Evolutionary conservation across 805 yeast genomes (phyloP), one percentile per base, ranked within the genome.

Genomic region (Hanseniaspora meyeri): DNA sequence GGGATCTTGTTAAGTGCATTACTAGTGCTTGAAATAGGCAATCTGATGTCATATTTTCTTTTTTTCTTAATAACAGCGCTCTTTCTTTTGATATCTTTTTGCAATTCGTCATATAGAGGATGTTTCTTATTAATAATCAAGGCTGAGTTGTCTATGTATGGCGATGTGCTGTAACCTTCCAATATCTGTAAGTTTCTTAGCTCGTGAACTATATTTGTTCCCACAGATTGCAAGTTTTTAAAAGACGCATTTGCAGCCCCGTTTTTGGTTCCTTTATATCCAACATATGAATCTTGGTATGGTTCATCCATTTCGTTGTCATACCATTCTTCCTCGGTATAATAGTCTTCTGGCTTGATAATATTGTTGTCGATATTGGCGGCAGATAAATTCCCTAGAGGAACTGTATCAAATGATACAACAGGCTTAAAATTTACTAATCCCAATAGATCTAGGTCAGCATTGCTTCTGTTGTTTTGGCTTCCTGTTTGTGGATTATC

Each of bases 361-460:
- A 61, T 64, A 55, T 66, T 65, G 36, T 60, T 61, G 14, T 47
- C 55, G 16, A 58, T 59, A 16, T 60, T 61, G 24, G 62, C 64
- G 4, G 63, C 60, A 8, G 58, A 55, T 9, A 48, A 29, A 1
- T 61, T 60, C 17, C 60, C 57, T 11, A 60, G 27, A 3, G 72
- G 72, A 1, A 68, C 71, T 1, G 72, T 69, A 48, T 69, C 63
- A 55, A 68, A 68, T 1, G 71, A 68, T 4, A 69, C 68, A 10
- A 68, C 63, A 5, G 68, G 67, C 37, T 58, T 59, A 42, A 58
- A 61, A 19, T 49, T 14, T 49, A 59, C 7, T 57, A 61, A 39
- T 42, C 57, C 60, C 31, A 48, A 45, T 39, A 2, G 12, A 19
- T 39, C 42, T 11, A 49, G 5, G n/a, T 49, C 7, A n/a, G 16